phyloP scores from a whole-genome alignment of 1,284 basidiomycete species.

The Marasmius oreades region DNA sequence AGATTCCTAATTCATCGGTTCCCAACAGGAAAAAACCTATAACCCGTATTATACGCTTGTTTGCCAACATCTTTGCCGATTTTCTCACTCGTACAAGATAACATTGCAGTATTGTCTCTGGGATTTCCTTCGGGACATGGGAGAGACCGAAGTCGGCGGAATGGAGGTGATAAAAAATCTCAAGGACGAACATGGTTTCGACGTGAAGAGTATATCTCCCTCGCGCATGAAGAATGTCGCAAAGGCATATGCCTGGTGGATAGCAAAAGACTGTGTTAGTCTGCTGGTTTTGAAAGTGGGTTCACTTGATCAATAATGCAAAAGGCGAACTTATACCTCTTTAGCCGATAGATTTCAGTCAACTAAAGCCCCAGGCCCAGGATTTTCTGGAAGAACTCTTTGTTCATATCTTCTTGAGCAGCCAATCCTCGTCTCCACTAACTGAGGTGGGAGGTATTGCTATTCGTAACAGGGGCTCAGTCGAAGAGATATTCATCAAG shows the following conservation, averaged over 20 bases:
- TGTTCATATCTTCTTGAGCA: conserved; percentile 63
- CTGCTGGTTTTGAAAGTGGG: conserved; percentile 81
- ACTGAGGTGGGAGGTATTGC: conserved; percentile 34
- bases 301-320: neutral
- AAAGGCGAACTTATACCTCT: neutral
- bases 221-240: conserved; percentile 65
- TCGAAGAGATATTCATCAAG: conserved; percentile 77
- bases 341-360: conserved; percentile 83
- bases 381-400: conserved; percentile 72
- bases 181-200: conserved; percentile 45
- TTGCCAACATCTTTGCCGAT: conserved; percentile 67
- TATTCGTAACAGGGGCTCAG: conserved; percentile 49
- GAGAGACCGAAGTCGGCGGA: conserved; percentile 82
- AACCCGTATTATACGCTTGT: conserved; percentile 97
- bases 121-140: conserved; percentile 94
- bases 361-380: conserved; percentile 58
- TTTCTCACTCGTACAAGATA: conserved; percentile 81
- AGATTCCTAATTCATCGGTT: conserved; percentile 5
- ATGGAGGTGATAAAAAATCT: conserved; percentile 69
- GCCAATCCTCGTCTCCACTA: conserved; percentile 69
- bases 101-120: conserved; percentile 96
- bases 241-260: conserved; percentile 80
- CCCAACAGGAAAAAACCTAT: conserved; percentile 77
- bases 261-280: conserved; percentile 70
- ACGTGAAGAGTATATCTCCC: conserved; percentile 55